Evolutionary conservation across 441 rosid species (phyloP).

Genomic region (Bruguiera hainesii): DNA sequence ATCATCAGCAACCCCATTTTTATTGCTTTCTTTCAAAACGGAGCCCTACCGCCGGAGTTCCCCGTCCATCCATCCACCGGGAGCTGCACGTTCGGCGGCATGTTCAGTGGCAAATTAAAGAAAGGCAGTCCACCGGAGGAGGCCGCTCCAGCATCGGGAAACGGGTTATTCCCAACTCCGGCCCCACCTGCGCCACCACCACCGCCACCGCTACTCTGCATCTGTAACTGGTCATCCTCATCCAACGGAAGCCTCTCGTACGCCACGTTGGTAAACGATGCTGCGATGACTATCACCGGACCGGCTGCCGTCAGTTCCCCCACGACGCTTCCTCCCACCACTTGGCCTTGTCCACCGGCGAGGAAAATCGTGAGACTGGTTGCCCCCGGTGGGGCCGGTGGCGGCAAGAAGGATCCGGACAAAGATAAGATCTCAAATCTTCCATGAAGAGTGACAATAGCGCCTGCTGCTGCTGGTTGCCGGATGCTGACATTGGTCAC

Average conservation of each 20-base stretch:
- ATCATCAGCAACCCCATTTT: conserved; percentile 4
- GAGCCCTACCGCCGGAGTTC: conserved; percentile 60
- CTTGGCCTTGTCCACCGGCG: conserved; percentile 92
- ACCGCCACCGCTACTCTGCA: conserved; percentile 44
- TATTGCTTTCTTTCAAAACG: conserved; percentile 43
- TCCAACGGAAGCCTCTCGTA: conserved; percentile 88
- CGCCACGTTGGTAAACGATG: conserved; percentile 88
- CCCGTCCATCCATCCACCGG: conserved; percentile 89
- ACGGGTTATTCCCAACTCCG: conserved; percentile 46
- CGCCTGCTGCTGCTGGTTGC: conserved; percentile 79
- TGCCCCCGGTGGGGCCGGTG: conserved; percentile 97
- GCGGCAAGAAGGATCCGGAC: conserved; percentile 87
- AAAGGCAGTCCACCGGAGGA: conserved; percentile 79
- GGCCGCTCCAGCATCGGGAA: conserved; percentile 43
- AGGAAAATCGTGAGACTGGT: conserved; percentile 80
- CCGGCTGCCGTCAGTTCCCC: conserved; percentile 88
- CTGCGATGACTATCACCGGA: conserved; percentile 82
- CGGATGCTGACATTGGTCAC: conserved; percentile 86
- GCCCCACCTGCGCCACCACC: conserved; percentile 43
- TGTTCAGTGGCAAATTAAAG: conserved; percentile 72
- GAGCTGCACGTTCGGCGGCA: conserved; percentile 67
- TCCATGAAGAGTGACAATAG: conserved; percentile 76
- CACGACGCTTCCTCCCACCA: conserved; percentile 90
- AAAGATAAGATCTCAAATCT: conserved; percentile 88
- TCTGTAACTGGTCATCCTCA: conserved; percentile 79